A percentile compares a stretch with the other conserved stretches of the same genome.
phyloP scores from a whole-genome alignment of 2,329 filamentous ascomycete species.

The Diaporthe batatas region DNA sequence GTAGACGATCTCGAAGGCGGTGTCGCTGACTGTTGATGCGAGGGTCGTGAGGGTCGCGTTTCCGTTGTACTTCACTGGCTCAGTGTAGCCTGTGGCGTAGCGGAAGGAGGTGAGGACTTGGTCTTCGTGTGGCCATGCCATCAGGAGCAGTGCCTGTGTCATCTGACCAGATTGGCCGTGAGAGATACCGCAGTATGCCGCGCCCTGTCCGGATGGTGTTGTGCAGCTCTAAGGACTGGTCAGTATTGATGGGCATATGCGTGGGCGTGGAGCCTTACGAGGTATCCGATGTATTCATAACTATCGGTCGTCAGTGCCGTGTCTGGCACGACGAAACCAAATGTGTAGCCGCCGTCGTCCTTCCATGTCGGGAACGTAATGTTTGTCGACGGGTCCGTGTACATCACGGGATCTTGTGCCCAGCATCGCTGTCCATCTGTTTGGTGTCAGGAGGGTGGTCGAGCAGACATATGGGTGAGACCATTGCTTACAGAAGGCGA shows the following conservation, averaged over 20 bases:
- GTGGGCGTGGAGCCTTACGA: background rate
- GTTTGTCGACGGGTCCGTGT: slow-evolving; percentile 61
- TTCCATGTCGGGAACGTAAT: slow-evolving; percentile 66
- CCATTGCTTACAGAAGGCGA: slow-evolving; percentile 28
- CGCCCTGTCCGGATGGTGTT: slow-evolving; percentile 33
- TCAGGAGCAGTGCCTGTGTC: slow-evolving; percentile 65
- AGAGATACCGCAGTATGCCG: slow-evolving; percentile 35
- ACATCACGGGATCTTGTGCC: slow-evolving; percentile 50
- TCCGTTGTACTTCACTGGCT: slow-evolving; percentile 68
- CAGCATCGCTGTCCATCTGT: slow-evolving; percentile 30
- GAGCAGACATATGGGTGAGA: too few species aligned
- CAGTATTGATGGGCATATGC: background rate
- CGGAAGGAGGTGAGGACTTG: slow-evolving; percentile 66
- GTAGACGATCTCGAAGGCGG: slow-evolving; percentile 68
- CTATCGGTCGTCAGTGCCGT: slow-evolving; percentile 51
- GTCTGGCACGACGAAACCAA: slow-evolving; percentile 47
- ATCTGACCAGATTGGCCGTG: slow-evolving; percentile 59
- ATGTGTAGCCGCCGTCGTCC: slow-evolving; percentile 37
- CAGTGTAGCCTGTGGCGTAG: slow-evolving; percentile 65
- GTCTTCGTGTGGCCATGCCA: slow-evolving; percentile 63
- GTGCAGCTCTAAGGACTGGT: slow-evolving; percentile 31
- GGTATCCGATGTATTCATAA: slow-evolving; percentile 39
- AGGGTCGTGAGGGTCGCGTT: slow-evolving; percentile 68
- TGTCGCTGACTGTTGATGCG: slow-evolving; percentile 65
- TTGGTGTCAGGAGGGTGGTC: background rate